These are phyloP conservation scores for Lodderomyces parapsilosis DNA, from an alignment of 1,139 yeast genomes.

Conservation along the genomic window DNA sequence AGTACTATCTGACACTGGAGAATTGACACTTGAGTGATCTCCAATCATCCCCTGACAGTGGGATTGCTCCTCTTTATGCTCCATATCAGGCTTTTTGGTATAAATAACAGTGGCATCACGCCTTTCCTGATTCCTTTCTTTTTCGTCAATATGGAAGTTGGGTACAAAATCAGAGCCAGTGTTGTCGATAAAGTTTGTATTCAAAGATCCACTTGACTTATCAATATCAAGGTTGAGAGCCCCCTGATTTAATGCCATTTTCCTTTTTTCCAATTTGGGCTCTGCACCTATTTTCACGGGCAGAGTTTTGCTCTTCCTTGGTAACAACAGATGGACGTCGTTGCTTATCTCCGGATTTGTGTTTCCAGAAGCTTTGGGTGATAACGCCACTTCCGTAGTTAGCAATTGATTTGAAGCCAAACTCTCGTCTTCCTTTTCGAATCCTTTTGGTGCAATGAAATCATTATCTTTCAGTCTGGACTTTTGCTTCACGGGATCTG, in stretches of 20 bases:
- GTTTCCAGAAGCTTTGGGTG: too few species aligned
- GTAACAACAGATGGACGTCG: not conserved
- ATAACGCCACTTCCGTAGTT: not conserved
- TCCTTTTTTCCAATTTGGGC: not conserved
- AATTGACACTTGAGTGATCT: not conserved
- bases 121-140: not conserved
- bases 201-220: not conserved
- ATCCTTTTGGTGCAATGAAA: too few species aligned
- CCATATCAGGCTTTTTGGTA: not conserved
- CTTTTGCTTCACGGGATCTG: too few species aligned
- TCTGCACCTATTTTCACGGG: not conserved
- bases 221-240: not conserved
- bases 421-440: too few species aligned
- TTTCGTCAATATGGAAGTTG: not conserved
- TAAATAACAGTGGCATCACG: conserved; percentile 4
- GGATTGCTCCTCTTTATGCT: too few species aligned
- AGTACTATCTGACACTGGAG: not conserved
- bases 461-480: too few species aligned
- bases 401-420: not conserved
- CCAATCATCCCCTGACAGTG: too few species aligned
- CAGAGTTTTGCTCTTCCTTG: not conserved
- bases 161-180: not conserved
- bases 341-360: too few species aligned
- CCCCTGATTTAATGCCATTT: not conserved
- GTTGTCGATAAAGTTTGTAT: not conserved